Evolutionary conservation across 352 stramenopile genomes (phyloP).

Genomic region (Peronosclerospora sorghi): DNA sequence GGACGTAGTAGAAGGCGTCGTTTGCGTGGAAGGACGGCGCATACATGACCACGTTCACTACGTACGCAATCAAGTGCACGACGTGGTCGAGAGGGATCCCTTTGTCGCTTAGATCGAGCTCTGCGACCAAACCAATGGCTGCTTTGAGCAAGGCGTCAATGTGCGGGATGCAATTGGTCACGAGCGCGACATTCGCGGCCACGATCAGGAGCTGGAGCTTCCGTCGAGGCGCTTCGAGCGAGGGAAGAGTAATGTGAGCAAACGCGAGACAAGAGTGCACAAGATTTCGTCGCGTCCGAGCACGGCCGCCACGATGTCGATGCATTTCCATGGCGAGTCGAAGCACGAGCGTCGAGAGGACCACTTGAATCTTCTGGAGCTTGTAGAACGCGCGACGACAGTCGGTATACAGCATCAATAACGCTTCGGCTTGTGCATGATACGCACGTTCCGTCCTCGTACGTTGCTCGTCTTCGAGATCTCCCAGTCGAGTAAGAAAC

Average conservation of each 20-base stretch:
- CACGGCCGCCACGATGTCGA: constrained; percentile 14
- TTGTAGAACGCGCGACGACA: constrained; percentile 83
- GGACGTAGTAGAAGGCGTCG: constrained; percentile 83
- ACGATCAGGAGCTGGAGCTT: constrained; percentile 57
- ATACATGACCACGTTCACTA: constrained; percentile 66
- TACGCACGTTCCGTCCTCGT: constrained; percentile 28
- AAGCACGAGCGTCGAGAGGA: constrained; percentile 46
- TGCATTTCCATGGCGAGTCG: constrained; percentile 51
- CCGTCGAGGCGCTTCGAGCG: constrained; percentile 32
- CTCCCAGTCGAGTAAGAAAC: constrained; percentile 71
- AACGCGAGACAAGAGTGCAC: constrained; percentile 86
- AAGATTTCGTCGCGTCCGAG: constrained; percentile 45
- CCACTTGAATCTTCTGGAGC: constrained; percentile 58
- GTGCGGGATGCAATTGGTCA: constrained; percentile 71
- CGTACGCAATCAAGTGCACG: constrained; percentile 22
- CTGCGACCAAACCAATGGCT: constrained; percentile 63
- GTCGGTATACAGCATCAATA: constrained; percentile 83
- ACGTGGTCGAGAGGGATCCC: constrained; percentile 13
- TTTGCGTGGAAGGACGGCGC: constrained; percentile 64
- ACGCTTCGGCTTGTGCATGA: constrained; percentile 72
- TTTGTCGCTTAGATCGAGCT: constrained; percentile 27
- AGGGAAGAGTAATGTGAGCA: constrained; percentile 85
- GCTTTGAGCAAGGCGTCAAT: constrained; percentile 80
- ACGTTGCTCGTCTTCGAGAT: constrained; percentile 11
- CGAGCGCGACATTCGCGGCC: constrained; percentile 56